Evolutionary conservation across 495 filamentous ascomycete species (phyloP).

Genomic region (Bathelium albidoporum): DNA sequence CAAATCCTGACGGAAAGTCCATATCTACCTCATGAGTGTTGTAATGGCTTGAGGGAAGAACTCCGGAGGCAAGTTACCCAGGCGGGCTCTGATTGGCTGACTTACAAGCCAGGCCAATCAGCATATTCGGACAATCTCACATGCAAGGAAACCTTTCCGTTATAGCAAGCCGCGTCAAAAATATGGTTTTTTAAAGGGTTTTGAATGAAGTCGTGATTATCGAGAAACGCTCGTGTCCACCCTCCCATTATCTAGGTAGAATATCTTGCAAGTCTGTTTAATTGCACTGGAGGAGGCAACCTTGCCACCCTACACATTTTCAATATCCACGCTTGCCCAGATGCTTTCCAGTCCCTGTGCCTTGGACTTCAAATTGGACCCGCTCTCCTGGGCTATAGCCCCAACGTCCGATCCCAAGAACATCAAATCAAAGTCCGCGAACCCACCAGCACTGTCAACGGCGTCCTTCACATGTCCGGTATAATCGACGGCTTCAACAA

Average conservation of each 20-base stretch:
- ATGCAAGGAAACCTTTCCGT: too few relatives aligned
- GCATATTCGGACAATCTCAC: too few relatives aligned
- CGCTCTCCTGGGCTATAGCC: background rate
- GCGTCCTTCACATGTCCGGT: background rate
- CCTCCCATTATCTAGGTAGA: too few relatives aligned
- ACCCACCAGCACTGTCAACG: background rate
- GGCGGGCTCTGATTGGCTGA: background rate
- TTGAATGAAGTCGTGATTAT: too few relatives aligned
- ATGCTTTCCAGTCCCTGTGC: background rate
- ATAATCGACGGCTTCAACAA: constrained; percentile 13
- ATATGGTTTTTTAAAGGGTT: too few relatives aligned
- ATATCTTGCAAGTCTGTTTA: too few relatives aligned
- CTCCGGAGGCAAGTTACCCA: background rate
- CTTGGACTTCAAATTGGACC: background rate
- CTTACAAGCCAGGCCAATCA: too few relatives aligned
- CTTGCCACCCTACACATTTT: too few relatives aligned
- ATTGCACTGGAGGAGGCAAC: too few relatives aligned
- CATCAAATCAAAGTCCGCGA: background rate
- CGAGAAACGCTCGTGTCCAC: too few relatives aligned
- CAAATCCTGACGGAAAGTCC: background rate
- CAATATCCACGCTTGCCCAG: background rate
- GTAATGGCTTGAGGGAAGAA: too few relatives aligned
- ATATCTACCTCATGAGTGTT: background rate
- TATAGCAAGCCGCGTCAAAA: too few relatives aligned
- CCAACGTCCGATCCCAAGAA: background rate